Base-by-base conservation (phyloP, 805 yeast species). In the Schizosaccharomyces japonicus region DNA sequence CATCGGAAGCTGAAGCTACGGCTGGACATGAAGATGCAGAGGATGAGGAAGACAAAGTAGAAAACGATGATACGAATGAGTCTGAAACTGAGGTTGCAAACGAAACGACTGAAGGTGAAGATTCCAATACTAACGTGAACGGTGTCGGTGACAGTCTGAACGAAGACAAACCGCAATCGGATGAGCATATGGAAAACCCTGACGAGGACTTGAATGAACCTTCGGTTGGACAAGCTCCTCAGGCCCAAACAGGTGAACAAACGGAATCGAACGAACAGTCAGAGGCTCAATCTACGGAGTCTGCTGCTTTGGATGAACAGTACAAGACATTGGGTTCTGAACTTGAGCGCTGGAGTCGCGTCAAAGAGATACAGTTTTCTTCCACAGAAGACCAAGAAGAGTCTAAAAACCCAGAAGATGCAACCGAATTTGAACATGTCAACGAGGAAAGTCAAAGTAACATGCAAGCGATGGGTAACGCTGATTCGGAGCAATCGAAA, bases 401-500 rank as follows among this genome's bases (percentile, higher is more conserved):
- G 6, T 21, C 17, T 25, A 25, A 36, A 21, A 36, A 23, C 15
- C 17, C 17, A 6, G 23, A 13, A 5, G 42, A 36, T 8, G 27
- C 10, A 7, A 7, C 28, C 11, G 42, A 36, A 1, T 36, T 36
- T 36, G 27, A n/a, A 5, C 42, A 36, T 11, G 23, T 36, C 4
- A 39, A 47, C 21, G 49, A 51, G 30, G 46, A 42, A 10, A 28
- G 25, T 13, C 49, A 49, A 27, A 48, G 45, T 17, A 40, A 26
- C 32, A 36, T 32, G 10, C 44, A 34, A 15, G 98, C 96, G 0
- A 64, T 90, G 47, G 96, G 96, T 21, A 76, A 85, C 40, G 93
- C 95, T 4, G 73, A 75, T 50, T 71, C 76, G 55, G 94, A 84
- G 44, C 84, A 80, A 56, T 65, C 72, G 13, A 90, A 82, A 58